Evolutionary conservation across 768 basidiomycete genomes (phyloP).

Genomic region (Mycena maculata): DNA sequence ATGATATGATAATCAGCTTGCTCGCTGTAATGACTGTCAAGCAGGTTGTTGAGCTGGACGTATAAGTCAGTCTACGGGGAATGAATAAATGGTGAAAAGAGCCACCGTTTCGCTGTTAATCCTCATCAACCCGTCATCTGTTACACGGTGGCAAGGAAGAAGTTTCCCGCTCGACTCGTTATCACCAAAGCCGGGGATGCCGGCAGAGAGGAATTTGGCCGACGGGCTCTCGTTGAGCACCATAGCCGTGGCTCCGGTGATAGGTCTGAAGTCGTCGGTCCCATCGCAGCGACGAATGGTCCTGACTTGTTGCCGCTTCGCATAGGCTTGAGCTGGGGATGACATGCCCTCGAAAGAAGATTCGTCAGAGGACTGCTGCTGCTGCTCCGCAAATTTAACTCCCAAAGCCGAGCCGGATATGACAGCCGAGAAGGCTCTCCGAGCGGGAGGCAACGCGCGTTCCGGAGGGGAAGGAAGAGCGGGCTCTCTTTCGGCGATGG

Average conservation of each 20-base stretch:
- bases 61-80: slow-evolving; percentile 28
- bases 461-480: slow-evolving; percentile 28
- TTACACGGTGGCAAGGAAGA: slow-evolving; percentile 92
- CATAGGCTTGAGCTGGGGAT: slow-evolving; percentile 85
- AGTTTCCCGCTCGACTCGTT: slow-evolving; percentile 95
- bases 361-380: slow-evolving; percentile 56
- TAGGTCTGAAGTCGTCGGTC: slow-evolving; percentile 81
- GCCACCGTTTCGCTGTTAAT: slow-evolving; percentile 84
- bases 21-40: slow-evolving; percentile 78
- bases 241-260: slow-evolving; percentile 73
- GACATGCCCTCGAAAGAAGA: slow-evolving; percentile 79
- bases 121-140: slow-evolving; percentile 95
- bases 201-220: slow-evolving; percentile 65
- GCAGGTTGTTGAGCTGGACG: slow-evolving; percentile 76
- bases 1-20: slow-evolving; percentile 80
- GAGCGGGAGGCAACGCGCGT: slow-evolving; percentile 57
- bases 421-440: slow-evolving; percentile 84
- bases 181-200: slow-evolving; percentile 89
- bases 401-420: slow-evolving; percentile 71
- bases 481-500: slow-evolving; percentile 22
- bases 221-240: slow-evolving; percentile 68
- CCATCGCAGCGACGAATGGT: slow-evolving; percentile 85
- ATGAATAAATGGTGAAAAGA: slow-evolving; percentile 31
- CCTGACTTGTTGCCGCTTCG: slow-evolving; percentile 79
- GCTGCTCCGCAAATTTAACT: slow-evolving; percentile 45